These are phyloP conservation scores for Solanum neorickii DNA, from an alignment of 257 asterid species.

Conservation along the genomic window DNA sequence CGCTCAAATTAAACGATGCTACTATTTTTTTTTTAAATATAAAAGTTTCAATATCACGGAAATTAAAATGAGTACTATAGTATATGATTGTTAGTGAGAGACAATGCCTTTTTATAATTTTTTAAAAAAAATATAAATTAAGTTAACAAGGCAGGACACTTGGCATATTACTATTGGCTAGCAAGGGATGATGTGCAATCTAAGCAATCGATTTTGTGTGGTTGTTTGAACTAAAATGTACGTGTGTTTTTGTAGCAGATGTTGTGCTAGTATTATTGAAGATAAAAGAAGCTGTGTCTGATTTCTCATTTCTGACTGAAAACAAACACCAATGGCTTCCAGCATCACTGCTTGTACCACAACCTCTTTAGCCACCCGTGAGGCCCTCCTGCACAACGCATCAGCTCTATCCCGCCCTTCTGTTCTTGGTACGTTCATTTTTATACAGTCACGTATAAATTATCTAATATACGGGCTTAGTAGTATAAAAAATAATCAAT, in stretches of 20 bases:
- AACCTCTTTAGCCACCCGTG: conserved; percentile 39
- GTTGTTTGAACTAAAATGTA: neutral
- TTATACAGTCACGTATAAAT: neutral
- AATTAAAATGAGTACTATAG: too few relatives aligned
- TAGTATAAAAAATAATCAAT: neutral
- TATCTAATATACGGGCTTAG: neutral
- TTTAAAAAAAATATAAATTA: too few relatives aligned
- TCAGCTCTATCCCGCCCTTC: neutral
- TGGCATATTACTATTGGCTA: neutral
- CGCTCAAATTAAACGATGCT: too few relatives aligned
- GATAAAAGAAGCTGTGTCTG: neutral
- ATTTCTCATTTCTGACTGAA: neutral
- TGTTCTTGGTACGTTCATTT: conserved; percentile 25
- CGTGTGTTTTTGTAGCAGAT: neutral
- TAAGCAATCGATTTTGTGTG: neutral
- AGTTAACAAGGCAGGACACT: neutral
- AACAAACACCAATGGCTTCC: conserved; percentile 37
- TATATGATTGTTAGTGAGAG: neutral
- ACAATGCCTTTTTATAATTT: too few relatives aligned
- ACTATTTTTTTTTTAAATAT: too few relatives aligned
- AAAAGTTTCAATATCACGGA: neutral
- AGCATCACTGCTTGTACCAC: conserved; percentile 52
- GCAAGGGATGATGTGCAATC: neutral
- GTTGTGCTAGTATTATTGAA: neutral
- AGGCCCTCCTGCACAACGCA: conserved; percentile 8